These are phyloP conservation scores for Pythium oligandrum DNA, from an alignment of 352 stramenopile genomes.

Conservation along the genomic window DNA sequence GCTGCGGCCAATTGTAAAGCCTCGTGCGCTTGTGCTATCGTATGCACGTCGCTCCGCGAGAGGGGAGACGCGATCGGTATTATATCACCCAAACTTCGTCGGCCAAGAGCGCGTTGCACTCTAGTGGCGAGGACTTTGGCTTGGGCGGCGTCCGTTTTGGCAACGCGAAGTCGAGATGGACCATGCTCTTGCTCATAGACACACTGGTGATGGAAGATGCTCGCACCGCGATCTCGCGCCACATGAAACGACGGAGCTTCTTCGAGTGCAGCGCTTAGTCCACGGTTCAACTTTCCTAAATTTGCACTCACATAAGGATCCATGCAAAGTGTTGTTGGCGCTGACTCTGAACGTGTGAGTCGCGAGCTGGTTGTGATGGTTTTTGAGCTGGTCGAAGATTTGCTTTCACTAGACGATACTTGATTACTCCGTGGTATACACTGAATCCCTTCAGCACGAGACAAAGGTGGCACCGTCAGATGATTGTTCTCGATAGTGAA, in stretches of 20 bases:
- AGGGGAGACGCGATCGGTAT: not conserved
- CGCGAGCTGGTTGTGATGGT: not conserved
- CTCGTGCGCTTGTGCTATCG: too few relatives aligned
- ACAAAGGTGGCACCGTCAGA: not conserved
- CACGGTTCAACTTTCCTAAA: constrained; percentile 33
- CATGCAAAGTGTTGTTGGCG: constrained; percentile 26
- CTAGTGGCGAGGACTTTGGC: constrained; percentile 36
- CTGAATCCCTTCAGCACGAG: not conserved
- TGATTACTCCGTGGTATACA: constrained; percentile 1
- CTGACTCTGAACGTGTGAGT: constrained; percentile 41
- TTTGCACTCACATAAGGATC: constrained; percentile 1
- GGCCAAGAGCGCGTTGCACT: constrained; percentile 36
- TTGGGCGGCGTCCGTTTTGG: constrained; percentile 31
- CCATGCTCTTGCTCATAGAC: constrained; percentile 24
- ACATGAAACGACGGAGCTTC: constrained; percentile 26
- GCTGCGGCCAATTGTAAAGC: too few relatives aligned
- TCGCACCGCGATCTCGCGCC: constrained; percentile 31
- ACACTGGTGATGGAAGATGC: constrained; percentile 51
- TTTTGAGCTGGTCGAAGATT: constrained; percentile 1
- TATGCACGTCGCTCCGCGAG: too few relatives aligned
- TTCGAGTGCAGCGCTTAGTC: constrained; percentile 34
- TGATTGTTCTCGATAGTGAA: not conserved
- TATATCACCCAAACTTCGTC: constrained; percentile 14
- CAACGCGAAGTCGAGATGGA: constrained; percentile 34
- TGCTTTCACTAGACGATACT: not conserved